Conservation (phyloP, 2,329 filamentous ascomycete species). For the Fusarium sp. region DNA sequence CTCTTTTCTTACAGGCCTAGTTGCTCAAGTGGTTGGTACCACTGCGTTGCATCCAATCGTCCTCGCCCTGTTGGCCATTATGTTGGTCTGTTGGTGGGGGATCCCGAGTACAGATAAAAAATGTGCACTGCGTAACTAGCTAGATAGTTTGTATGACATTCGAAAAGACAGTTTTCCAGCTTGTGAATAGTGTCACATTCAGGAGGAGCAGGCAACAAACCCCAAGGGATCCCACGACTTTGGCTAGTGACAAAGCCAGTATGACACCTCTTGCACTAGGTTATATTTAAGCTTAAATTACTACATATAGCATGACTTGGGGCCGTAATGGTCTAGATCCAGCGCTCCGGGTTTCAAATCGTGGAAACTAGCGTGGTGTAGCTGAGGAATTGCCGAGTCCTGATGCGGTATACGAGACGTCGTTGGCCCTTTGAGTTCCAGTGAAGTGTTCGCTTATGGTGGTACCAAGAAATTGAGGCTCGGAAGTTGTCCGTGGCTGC, state of each 20-base stretch:
- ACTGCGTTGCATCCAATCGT: neutral
- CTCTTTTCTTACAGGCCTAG: neutral
- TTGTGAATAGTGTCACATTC: neutral
- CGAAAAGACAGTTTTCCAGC: neutral
- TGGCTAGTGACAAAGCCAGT: neutral
- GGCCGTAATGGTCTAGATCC: fast-evolving
- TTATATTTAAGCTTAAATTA: neutral
- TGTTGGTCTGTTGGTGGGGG: neutral
- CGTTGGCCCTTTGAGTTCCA: neutral
- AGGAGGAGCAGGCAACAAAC: neutral
- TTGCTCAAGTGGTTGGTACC: neutral
- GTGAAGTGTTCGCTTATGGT: neutral
- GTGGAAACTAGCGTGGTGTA: neutral
- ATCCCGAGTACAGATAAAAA: neutral
- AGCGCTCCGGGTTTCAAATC: neutral
- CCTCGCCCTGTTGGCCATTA: neutral
- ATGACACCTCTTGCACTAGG: neutral
- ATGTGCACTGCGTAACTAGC: neutral
- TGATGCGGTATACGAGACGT: fast-evolving
- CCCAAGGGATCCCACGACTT: neutral
- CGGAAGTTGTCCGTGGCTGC: neutral
- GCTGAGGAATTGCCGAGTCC: neutral
- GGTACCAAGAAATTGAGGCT: neutral
- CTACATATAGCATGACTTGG: neutral
- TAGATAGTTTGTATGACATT: neutral